phyloP scores from a whole-genome alignment of 768 basidiomycete genomes.

The Mrakia blollopis region DNA sequence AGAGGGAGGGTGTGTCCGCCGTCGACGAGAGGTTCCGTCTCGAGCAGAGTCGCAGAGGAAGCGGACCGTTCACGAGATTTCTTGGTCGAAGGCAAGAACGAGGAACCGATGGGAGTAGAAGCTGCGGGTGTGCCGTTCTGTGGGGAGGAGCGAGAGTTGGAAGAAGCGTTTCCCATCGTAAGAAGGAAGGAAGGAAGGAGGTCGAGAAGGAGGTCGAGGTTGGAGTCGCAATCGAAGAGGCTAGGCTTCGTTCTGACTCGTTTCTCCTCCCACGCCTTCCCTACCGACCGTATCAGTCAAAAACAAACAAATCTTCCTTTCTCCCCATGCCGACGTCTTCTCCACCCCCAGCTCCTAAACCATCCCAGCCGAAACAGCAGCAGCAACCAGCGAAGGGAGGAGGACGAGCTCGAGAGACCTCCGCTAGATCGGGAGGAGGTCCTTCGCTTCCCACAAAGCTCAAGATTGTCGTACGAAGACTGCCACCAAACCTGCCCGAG shows the following conservation, averaged over 20 bases:
- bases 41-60: constrained; percentile 31
- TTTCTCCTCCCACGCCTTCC: too few relatives aligned
- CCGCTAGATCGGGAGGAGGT: background rate
- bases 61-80: constrained; percentile 16
- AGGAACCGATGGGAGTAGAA: background rate
- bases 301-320: background rate
- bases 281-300: background rate
- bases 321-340: background rate
- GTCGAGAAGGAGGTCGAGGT: background rate
- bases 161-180: constrained; percentile 75
- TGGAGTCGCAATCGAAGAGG: background rate
- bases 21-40: constrained; percentile 77
- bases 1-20: constrained; percentile 74
- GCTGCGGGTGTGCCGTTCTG: background rate
- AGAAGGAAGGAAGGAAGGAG: constrained; percentile 1
- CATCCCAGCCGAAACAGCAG: background rate
- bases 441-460: constrained; percentile 39
- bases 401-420: background rate
- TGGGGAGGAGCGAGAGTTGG: constrained; percentile 41
- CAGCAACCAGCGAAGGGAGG: background rate
- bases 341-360: background rate
- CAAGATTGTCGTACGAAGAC: constrained; percentile 79
- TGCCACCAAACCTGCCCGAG: constrained; percentile 89
- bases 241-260: too few relatives aligned
- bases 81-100: constrained; percentile 16